Conservation (phyloP, 345 rosid genomes). For the Arabidopsis thaliana region DNA sequence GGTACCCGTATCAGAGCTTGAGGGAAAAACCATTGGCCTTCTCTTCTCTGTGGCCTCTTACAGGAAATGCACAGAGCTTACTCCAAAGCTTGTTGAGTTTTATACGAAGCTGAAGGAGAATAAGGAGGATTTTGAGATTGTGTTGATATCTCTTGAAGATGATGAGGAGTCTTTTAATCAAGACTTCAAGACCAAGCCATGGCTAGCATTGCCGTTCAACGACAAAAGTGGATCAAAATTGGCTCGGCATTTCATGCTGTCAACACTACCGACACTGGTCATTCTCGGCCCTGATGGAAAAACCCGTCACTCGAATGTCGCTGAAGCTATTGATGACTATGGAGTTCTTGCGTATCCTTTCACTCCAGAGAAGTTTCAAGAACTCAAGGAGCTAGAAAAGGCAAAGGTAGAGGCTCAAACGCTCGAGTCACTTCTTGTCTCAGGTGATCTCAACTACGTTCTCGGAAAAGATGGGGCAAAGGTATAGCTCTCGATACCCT, state of each 20-base stretch:
- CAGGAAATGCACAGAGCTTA: slow-evolving; percentile 49
- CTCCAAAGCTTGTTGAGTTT: slow-evolving; percentile 56
- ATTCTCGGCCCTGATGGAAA: slow-evolving; percentile 79
- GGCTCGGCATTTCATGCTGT: slow-evolving; percentile 59
- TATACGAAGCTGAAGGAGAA: slow-evolving; percentile 59
- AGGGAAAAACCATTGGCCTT: slow-evolving; percentile 70
- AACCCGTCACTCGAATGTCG: slow-evolving; percentile 59
- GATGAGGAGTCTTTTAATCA: slow-evolving; percentile 62
- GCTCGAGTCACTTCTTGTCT: slow-evolving; percentile 61
- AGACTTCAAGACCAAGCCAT: slow-evolving; percentile 59
- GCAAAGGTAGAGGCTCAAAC: slow-evolving; percentile 63
- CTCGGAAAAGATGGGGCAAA: slow-evolving; percentile 57
- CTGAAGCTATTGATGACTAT: slow-evolving; percentile 65
- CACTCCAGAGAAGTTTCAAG: slow-evolving; percentile 63
- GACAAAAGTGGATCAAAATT: slow-evolving; percentile 59
- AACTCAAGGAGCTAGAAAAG: slow-evolving; percentile 59
- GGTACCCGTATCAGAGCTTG: slow-evolving; percentile 67
- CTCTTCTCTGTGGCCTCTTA: slow-evolving; percentile 53
- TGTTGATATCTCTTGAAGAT: slow-evolving; percentile 60
- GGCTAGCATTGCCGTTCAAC: slow-evolving; percentile 71
- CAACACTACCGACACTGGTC: slow-evolving; percentile 59
- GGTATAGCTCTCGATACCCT: slow-evolving; percentile 46
- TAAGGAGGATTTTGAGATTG: slow-evolving; percentile 67
- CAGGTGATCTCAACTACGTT: slow-evolving; percentile 65
- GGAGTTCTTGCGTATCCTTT: slow-evolving; percentile 74